Evolutionary conservation across 2,329 filamentous ascomycete genomes (phyloP).

Genomic region (Setomelanomma holmii): DNA sequence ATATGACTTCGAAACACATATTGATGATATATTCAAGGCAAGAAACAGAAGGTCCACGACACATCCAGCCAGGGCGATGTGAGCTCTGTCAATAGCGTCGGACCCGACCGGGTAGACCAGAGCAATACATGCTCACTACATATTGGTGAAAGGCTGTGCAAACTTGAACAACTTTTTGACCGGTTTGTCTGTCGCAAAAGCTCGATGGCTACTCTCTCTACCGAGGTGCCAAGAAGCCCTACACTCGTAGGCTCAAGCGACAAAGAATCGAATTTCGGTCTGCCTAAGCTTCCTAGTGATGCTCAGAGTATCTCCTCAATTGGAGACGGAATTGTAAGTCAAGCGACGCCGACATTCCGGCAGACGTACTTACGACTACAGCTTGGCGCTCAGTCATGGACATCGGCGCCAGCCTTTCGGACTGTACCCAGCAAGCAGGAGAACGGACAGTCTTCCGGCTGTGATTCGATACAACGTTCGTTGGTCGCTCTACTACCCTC

Average conservation of each 20-base stretch:
- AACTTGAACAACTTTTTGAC: constrained; percentile 46
- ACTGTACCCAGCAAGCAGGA: constrained; percentile 29
- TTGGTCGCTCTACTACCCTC: constrained; percentile 41
- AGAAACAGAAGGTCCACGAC: constrained; percentile 34
- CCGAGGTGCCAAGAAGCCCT: constrained; percentile 24
- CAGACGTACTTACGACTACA: constrained; percentile 21
- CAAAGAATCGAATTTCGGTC: constrained; percentile 23
- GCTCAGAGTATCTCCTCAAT: constrained; percentile 36
- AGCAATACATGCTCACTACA: constrained; percentile 35
- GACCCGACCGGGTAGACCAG: constrained; percentile 23
- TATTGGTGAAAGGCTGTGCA: constrained; percentile 41
- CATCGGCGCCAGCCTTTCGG: constrained; percentile 36
- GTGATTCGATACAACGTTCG: constrained; percentile 29
- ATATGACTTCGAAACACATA: background rate
- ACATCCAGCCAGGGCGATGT: constrained; percentile 19
- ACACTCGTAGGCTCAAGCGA: constrained; percentile 29
- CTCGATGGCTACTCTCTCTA: constrained; percentile 12
- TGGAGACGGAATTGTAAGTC: constrained; percentile 40
- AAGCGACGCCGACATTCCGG: background rate
- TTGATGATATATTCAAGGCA: constrained; percentile 35
- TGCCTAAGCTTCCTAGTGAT: constrained; percentile 31
- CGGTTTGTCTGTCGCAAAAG: constrained; percentile 44
- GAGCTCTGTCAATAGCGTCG: constrained; percentile 20
- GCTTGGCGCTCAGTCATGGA: constrained; percentile 42
- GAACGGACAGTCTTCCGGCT: constrained; percentile 2